Conservation (phyloP, 2,329 filamentous ascomycete genomes). For the Penicillium sp. region DNA sequence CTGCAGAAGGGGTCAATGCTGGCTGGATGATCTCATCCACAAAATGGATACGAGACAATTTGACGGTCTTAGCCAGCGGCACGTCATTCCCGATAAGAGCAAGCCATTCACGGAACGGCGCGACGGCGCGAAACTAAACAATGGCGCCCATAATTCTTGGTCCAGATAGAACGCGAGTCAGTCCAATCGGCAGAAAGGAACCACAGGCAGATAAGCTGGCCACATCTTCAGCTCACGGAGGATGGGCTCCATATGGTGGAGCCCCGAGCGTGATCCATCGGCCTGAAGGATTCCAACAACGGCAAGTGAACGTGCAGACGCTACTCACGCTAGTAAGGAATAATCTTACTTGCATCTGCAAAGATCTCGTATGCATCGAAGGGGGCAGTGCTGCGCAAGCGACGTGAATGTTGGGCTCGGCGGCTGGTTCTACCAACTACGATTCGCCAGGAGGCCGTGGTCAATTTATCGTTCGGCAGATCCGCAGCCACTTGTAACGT, state of each 20-base stretch:
- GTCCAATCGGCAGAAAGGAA: neutral
- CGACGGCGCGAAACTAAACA: neutral
- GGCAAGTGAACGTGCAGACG: neutral
- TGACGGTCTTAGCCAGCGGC: neutral
- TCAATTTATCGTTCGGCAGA: constrained; percentile 6
- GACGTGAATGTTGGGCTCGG: neutral
- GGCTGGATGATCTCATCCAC: constrained; percentile 1
- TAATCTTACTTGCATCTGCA: constrained; percentile 6
- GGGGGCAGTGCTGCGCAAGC: neutral
- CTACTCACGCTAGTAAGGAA: neutral
- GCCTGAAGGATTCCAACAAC: neutral
- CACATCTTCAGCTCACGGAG: neutral
- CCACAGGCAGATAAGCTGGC: neutral
- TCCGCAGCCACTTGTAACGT: constrained; percentile 6
- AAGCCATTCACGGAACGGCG: neutral
- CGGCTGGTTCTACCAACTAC: neutral
- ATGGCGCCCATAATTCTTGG: neutral
- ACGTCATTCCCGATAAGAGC: neutral
- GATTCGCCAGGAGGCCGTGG: constrained; percentile 12
- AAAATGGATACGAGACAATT: neutral
- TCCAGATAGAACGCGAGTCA: neutral
- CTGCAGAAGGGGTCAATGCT: constrained; percentile 5
- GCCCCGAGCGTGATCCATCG: neutral
- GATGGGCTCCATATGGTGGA: neutral
- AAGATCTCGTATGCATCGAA: neutral